Conservation (phyloP, 768 basidiomycete genomes). For the Nidularia sp. region DNA sequence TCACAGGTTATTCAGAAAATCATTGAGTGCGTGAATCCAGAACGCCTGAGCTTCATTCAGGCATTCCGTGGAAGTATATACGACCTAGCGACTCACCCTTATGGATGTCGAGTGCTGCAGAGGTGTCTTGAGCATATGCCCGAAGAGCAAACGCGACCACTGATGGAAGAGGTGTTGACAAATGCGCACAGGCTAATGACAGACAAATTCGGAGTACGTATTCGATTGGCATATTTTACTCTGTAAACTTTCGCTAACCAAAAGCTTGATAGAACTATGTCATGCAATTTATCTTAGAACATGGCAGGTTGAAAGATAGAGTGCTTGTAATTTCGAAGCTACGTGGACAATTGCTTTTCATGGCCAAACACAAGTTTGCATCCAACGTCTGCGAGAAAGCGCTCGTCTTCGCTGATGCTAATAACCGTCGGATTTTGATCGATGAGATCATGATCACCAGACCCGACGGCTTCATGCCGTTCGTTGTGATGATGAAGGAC, state of each 20-base stretch:
- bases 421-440: constrained; percentile 66
- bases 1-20: constrained; percentile 82
- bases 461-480: constrained; percentile 64
- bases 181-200: constrained; percentile 73
- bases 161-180: constrained; percentile 81
- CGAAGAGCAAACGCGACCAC: constrained; percentile 55
- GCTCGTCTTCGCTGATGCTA: constrained; percentile 57
- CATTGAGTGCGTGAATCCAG: constrained; percentile 74
- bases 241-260: background rate
- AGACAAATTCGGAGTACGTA: constrained; percentile 83
- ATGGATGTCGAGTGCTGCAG: constrained; percentile 93
- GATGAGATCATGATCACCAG: constrained; percentile 74
- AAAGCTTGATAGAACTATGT: constrained; percentile 73
- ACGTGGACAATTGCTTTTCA: constrained; percentile 70
- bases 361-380: constrained; percentile 89
- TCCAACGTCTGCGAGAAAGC: constrained; percentile 97
- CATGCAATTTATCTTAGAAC: constrained; percentile 87
- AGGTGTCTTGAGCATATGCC: constrained; percentile 86
- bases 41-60: constrained; percentile 71
- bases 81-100: constrained; percentile 82
- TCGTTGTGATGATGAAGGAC: constrained; percentile 79
- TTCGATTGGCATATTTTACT: no score
- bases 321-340: constrained; percentile 63
- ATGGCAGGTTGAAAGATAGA: constrained; percentile 69
- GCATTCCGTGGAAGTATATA: constrained; percentile 76